A percentile compares a stretch with the other conserved stretches of the same genome.
These are phyloP conservation scores for Paxillus rubicundulus DNA, from an alignment of 768 basidiomycete genomes.

Conservation along the genomic window DNA sequence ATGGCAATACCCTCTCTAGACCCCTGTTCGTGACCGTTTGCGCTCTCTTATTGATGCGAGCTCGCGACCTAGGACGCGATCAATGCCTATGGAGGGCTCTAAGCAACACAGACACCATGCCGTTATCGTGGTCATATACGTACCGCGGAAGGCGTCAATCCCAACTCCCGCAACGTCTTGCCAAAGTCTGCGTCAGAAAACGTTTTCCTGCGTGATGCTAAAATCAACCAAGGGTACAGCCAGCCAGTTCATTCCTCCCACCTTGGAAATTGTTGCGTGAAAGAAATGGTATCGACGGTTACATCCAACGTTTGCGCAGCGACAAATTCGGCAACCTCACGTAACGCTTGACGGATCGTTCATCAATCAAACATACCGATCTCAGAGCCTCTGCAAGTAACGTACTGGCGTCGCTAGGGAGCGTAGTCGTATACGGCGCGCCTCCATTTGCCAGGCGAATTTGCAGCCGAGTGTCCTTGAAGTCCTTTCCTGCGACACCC, in stretches of 20 bases:
- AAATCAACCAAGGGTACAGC: background rate
- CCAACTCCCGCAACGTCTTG: slow-evolving; percentile 79
- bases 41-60: too few relatives aligned
- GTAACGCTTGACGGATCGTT: slow-evolving; percentile 52
- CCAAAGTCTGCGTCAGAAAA: slow-evolving; percentile 72
- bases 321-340: slow-evolving; percentile 84
- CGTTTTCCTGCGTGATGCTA: slow-evolving; percentile 56
- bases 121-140: slow-evolving; percentile 19
- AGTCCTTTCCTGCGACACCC: slow-evolving; percentile 63
- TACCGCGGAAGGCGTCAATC: slow-evolving; percentile 89
- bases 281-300: slow-evolving; percentile 73
- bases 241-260: slow-evolving; percentile 28
- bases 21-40: too few relatives aligned
- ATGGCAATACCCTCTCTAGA: too few relatives aligned
- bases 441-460: slow-evolving; percentile 78
- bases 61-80: slow-evolving; percentile 40
- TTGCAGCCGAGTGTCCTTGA: slow-evolving; percentile 85
- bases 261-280: slow-evolving; percentile 87
- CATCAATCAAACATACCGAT: background rate
- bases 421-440: slow-evolving; percentile 77
- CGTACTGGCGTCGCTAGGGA: slow-evolving; percentile 78
- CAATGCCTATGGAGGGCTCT: slow-evolving; percentile 42
- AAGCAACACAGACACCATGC: background rate
- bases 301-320: slow-evolving; percentile 70
- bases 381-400: slow-evolving; percentile 9